Percentiles rank a stretch among this genome's conserved stretches.
Evolutionary conservation across 768 basidiomycete genomes (phyloP).

Genomic region (Erythrobasidium yunnanense): DNA sequence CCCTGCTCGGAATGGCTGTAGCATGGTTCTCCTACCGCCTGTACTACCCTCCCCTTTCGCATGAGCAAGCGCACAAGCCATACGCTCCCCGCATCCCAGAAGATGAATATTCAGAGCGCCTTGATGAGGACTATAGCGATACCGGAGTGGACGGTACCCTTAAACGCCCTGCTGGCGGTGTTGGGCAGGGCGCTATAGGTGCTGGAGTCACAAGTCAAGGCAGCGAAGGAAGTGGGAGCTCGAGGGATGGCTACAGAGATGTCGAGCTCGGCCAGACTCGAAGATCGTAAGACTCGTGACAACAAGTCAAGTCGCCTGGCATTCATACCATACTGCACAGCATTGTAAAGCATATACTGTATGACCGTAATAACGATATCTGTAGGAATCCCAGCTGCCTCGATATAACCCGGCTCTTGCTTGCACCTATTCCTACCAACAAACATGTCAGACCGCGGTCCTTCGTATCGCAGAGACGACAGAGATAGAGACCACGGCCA

Average conservation of each 20-base stretch:
- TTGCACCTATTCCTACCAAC: background rate
- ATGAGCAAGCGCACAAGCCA: slow-evolving; percentile 9
- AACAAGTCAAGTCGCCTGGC: too few species aligned
- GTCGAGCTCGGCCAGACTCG: too few species aligned
- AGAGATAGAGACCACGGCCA: background rate
- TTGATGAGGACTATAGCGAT: background rate
- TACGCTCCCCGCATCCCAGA: slow-evolving; percentile 22
- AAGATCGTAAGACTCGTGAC: too few species aligned
- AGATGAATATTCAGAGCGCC: background rate
- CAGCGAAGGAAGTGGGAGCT: too few species aligned
- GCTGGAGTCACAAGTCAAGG: too few species aligned
- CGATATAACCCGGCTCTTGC: too few species aligned
- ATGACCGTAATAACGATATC: too few species aligned
- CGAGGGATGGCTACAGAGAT: too few species aligned
- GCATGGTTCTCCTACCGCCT: slow-evolving; percentile 17
- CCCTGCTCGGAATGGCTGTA: background rate
- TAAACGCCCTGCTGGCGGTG: background rate
- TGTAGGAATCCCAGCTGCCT: too few species aligned
- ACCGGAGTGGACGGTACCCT: slow-evolving; percentile 15
- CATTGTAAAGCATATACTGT: too few species aligned
- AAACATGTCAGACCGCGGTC: background rate
- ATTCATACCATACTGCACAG: too few species aligned
- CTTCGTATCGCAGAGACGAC: background rate
- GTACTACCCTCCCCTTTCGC: slow-evolving; percentile 17
- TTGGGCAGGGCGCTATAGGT: too few species aligned